These are phyloP conservation scores for Agrocybe pediades DNA, from an alignment of 768 basidiomycete genomes.

Conservation along the genomic window DNA sequence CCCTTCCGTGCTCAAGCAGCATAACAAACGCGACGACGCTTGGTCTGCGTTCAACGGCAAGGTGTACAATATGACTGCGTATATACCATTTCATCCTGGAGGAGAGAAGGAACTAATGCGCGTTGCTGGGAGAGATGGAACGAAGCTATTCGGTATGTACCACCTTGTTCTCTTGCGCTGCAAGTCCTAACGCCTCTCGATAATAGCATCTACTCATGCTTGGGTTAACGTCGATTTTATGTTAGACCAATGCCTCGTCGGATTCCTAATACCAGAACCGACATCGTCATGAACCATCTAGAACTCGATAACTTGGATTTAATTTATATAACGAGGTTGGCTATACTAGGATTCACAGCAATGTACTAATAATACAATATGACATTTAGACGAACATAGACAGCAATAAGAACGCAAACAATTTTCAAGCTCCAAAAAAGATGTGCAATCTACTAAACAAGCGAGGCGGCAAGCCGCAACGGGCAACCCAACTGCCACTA, in stretches of 20 bases:
- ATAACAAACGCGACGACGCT: slow-evolving; percentile 84
- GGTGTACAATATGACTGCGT: slow-evolving; percentile 96
- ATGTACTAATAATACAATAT: slow-evolving; percentile 7
- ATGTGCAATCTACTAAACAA: no score
- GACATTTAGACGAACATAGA: slow-evolving; percentile 5
- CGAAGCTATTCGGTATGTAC: slow-evolving; percentile 85
- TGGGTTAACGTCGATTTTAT: slow-evolving; percentile 98
- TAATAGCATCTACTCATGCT: slow-evolving; percentile 81
- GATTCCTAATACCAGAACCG: slow-evolving; percentile 81
- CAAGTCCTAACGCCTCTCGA: neutral
- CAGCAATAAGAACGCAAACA: neutral
- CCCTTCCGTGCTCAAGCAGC: slow-evolving; percentile 74
- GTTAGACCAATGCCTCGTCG: slow-evolving; percentile 91
- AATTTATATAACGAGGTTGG: neutral
- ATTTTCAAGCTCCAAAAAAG: no score
- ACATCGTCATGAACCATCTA: slow-evolving; percentile 11
- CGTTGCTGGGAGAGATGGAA: slow-evolving; percentile 92
- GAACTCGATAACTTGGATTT: no score
- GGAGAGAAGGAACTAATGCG: slow-evolving; percentile 95
- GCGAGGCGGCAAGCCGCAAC: no score
- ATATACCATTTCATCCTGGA: slow-evolving; percentile 90
- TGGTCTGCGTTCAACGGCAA: slow-evolving; percentile 93
- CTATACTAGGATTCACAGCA: neutral
- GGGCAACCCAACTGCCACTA: no score
- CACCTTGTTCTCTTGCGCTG: neutral